Evolutionary conservation across 2,329 filamentous ascomycete species (phyloP), one percentile per base, ranked within the genome.

Genomic region (Ophiostoma pallidulum): DNA sequence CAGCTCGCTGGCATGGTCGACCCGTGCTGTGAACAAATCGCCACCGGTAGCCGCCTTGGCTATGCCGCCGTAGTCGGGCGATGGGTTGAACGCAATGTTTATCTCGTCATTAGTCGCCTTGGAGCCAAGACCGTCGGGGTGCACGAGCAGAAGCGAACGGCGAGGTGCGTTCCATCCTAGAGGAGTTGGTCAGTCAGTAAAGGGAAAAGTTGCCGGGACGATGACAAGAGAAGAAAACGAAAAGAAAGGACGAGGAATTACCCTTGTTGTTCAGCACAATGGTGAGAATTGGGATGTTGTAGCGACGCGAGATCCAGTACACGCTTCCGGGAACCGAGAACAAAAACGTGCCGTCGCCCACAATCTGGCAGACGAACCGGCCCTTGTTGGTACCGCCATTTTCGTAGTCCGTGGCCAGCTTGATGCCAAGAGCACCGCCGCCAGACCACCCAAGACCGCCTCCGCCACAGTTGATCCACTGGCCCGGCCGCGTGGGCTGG

Each of bases 111-210:
- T 79, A n/a, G 67, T 72, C 1, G 74, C 73, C 55, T 62, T 66
- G 22, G 75, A 71, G 1, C 71, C 76, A 3, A 72, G 59, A 0
- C 77, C 77, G 4, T 79, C 64, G 0, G 77, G 77, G 52, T 80
- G 77, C 1, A 80, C 76, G 12, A 80, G 66, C 3, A 76, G 61
- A 36, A 78, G 60, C 1, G 75, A 80, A 32, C 68, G 69, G 3
- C 76, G 68, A 4, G 78, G 77, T 1, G 77, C 76, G 55, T 81
- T 78, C 76, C 76, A 80, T 35, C 75, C 74, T 69, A 44, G 3
- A 4, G 13, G 12, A 26, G 13, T 36, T 13, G 10, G 32, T 8
- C n/a, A n/a, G n/a, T n/a, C n/a, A n/a, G n/a, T n/a, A n/a, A n/a
- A n/a, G n/a, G n/a, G n/a, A n/a, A n/a, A n/a, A n/a, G n/a, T n/a